A percentile compares a stretch with the other conserved stretches of the same genome.
These are phyloP conservation scores for Breynia disticha DNA, from an alignment of 441 rosid genomes.

Conservation along the genomic window DNA sequence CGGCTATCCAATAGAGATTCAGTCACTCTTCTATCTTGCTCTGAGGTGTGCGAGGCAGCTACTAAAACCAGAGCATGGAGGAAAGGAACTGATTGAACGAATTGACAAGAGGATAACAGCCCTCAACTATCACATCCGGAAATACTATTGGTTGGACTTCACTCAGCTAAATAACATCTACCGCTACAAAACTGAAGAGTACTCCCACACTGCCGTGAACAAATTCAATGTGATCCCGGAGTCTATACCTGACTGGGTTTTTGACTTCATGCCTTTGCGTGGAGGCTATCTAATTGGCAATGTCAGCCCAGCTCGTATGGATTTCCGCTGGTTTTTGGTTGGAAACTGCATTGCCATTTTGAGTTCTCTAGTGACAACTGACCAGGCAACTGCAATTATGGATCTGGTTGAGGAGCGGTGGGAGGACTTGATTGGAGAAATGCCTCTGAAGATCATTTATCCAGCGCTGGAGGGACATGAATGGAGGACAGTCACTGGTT, in stretches of 20 bases:
- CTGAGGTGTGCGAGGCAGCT: conserved; percentile 34
- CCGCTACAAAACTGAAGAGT: conserved; percentile 42
- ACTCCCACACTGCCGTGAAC: conserved; percentile 42
- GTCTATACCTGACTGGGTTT: conserved; percentile 33
- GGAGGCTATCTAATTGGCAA: conserved; percentile 49
- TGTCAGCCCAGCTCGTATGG: conserved; percentile 47
- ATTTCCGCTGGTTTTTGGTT: conserved; percentile 28
- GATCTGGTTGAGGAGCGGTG: no score
- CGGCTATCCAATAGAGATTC: conserved; percentile 48
- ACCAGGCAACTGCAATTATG: no score
- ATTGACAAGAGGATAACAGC: conserved; percentile 38
- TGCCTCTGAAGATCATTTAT: no score
- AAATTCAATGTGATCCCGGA: conserved; percentile 46
- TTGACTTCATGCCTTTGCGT: conserved; percentile 37
- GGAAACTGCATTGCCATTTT: no score
- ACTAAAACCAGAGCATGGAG: conserved; percentile 34
- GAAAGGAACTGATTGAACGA: conserved; percentile 41
- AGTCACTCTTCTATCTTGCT: conserved; percentile 41
- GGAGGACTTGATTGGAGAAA: no score
- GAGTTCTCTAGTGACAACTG: no score
- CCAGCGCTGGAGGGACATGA: no score
- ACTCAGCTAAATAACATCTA: conserved; percentile 36
- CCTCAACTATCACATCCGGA: conserved; percentile 40
- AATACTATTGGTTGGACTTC: conserved; percentile 45
- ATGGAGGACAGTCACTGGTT: no score